A percentile compares a stretch with the other conserved stretches of the same genome.
Conservation (phyloP, 2,329 filamentous ascomycete genomes). For the Nigrograna mackinnonii region DNA sequence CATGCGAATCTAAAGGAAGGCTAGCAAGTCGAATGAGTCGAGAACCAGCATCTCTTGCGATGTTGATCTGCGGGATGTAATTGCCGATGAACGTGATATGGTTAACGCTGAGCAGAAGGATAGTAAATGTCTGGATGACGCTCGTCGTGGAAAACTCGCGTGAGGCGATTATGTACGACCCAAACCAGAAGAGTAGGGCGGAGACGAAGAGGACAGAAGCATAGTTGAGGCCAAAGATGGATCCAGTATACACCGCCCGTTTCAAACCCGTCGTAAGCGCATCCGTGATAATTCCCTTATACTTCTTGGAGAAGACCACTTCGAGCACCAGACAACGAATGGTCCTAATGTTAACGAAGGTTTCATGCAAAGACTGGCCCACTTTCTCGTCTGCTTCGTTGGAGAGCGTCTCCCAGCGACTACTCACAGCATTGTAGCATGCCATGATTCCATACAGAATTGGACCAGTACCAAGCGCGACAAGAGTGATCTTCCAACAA, state of each 20-base stretch:
- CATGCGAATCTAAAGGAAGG: constrained; percentile 63
- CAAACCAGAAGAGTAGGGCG: constrained; percentile 85
- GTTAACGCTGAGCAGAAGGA: constrained; percentile 82
- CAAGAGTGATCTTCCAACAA: constrained; percentile 80
- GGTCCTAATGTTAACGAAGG: constrained; percentile 77
- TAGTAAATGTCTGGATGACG: constrained; percentile 75
- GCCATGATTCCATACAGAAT: constrained; percentile 69
- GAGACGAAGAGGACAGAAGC: constrained; percentile 71
- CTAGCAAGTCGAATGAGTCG: constrained; percentile 72
- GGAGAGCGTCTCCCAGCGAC: constrained; percentile 71
- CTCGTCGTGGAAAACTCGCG: constrained; percentile 56
- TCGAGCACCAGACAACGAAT: constrained; percentile 78
- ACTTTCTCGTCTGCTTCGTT: constrained; percentile 66
- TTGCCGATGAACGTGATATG: constrained; percentile 71
- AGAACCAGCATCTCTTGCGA: constrained; percentile 71
- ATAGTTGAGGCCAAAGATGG: constrained; percentile 79
- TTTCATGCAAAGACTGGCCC: constrained; percentile 70
- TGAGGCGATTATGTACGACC: constrained; percentile 63
- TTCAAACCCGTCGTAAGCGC: constrained; percentile 66
- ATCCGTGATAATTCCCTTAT: constrained; percentile 54
- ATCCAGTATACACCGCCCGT: constrained; percentile 68
- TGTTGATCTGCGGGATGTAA: constrained; percentile 79
- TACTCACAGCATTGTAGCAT: constrained; percentile 66
- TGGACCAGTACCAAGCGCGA: constrained; percentile 71
- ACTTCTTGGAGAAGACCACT: constrained; percentile 68